Evolutionary conservation across 192 early-diverging fungal species (phyloP), one percentile per base, ranked within the genome.

Genomic region (Coemansia sp.): DNA sequence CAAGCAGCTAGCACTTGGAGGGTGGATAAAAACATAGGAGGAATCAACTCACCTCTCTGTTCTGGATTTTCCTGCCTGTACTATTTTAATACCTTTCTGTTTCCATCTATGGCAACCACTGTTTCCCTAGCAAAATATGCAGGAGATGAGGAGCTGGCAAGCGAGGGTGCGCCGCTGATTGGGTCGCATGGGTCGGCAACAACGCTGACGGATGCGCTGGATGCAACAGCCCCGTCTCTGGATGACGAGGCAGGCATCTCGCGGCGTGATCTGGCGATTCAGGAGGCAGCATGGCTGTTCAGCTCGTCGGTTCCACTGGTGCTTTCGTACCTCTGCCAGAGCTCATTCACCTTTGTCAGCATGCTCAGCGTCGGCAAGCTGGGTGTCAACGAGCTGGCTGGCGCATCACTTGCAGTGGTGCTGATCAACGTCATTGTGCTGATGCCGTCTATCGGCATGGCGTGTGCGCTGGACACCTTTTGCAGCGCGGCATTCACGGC

Each of bases 381-480:
- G 38, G 86, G 87, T 12, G 75, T 86, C 38, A 78, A 85, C 61
- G 87, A 92, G 75, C 74, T 93, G 53, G 90, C 88, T 5, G 89
- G 89, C 0, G 81, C 90, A 0, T 88, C 90, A 2, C 69, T 93
- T 14, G 89, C 82, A 0, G 79, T 86, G 13, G 92, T 91, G 90
- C 86, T 89, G 44, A 83, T 87, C 16, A 86, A 87, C 48, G 87
- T 93, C 25, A 83, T 88, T 7, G 90, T 87, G 16, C 87, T 88
- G 76, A 87, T 86, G 61, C 82, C 91, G 14, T 83, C 86, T 2
- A 79, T 89, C 39, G 93, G 93, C 2, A 79, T 88, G 19, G 83
- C 87, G 8, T 82, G 87, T 5, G 81, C 81, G 5, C 66, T 83
- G 11, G 81, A 83, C 50, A 71, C 75, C 0, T 77, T 83, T 42